A percentile compares a stretch with the other conserved stretches of the same genome.
Conservation (phyloP, 2,329 filamentous ascomycete genomes). For the Epichloe bromicola region DNA sequence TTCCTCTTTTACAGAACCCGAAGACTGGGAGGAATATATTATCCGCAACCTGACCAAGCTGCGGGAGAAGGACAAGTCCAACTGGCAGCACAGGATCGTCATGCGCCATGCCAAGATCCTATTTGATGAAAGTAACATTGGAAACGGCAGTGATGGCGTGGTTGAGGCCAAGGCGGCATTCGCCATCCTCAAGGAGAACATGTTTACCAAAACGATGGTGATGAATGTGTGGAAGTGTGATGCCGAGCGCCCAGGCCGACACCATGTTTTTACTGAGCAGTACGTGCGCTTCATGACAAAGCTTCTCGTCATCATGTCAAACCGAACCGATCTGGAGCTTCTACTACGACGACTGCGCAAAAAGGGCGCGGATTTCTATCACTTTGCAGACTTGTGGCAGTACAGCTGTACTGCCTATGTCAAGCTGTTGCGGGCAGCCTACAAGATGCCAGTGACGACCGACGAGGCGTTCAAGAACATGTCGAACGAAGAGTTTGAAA, state of each 20-base stretch:
- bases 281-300: constrained; percentile 75
- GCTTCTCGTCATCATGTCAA: constrained; percentile 60
- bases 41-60: constrained; percentile 38
- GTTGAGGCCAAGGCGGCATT: constrained; percentile 69
- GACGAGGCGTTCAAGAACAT: constrained; percentile 45
- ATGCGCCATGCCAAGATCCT: constrained; percentile 53
- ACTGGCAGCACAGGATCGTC: constrained; percentile 91
- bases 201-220: constrained; percentile 89
- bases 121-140: constrained; percentile 29
- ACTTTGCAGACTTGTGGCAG: constrained; percentile 48
- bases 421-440: constrained; percentile 36
- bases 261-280: constrained; percentile 82
- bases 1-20: constrained; percentile 27
- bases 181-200: constrained; percentile 55
- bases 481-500: constrained; percentile 43
- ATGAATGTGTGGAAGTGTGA: constrained; percentile 95
- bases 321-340: constrained; percentile 63
- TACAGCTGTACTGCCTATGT: constrained; percentile 41
- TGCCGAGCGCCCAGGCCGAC: constrained; percentile 66
- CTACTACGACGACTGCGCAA: constrained; percentile 69
- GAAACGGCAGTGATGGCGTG: constrained; percentile 30
- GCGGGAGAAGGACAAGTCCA: constrained; percentile 70
- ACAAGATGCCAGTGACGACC: constrained; percentile 29
- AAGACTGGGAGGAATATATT: constrained; percentile 47
- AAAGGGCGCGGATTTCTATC: constrained; percentile 66